These are phyloP conservation scores for Nicotiana tabacum DNA, from an alignment of 257 asterid species.

Conservation along the genomic window DNA sequence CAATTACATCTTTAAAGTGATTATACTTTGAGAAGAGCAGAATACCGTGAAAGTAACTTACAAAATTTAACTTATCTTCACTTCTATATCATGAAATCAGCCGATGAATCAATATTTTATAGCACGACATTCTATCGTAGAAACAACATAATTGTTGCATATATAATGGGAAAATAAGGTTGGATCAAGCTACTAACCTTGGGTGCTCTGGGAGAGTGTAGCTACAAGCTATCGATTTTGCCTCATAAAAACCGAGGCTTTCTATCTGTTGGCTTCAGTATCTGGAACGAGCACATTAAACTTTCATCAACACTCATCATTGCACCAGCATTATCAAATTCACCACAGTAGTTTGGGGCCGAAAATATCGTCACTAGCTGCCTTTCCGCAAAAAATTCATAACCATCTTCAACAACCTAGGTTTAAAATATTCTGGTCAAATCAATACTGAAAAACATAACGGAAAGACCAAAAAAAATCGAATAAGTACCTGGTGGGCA, in stretches of 20 bases:
- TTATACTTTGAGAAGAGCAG: neutral
- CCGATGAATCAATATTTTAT: neutral
- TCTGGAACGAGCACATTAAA: slow-evolving; percentile 85
- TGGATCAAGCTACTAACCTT: slow-evolving; percentile 17
- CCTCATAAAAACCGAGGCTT: slow-evolving; percentile 32
- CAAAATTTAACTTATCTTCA: neutral
- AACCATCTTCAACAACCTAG: slow-evolving; percentile 88
- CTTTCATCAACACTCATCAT: slow-evolving; percentile 88
- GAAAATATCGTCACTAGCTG: slow-evolving; percentile 80
- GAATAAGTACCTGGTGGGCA: slow-evolving; percentile 67
- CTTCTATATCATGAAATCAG: neutral
- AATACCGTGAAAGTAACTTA: neutral
- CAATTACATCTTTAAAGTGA: neutral
- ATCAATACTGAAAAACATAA: neutral
- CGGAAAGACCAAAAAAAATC: slow-evolving; percentile 2
- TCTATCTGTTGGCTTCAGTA: slow-evolving; percentile 59
- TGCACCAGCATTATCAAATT: slow-evolving; percentile 85
- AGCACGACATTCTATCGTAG: neutral
- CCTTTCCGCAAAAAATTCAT: slow-evolving; percentile 79
- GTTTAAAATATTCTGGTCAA: slow-evolving; percentile 9
- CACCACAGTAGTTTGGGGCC: slow-evolving; percentile 83
- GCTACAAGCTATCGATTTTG: neutral
- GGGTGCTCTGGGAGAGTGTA: slow-evolving; percentile 9
- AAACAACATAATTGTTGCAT: neutral
- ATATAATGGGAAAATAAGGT: neutral